These are phyloP conservation scores for Magnolia sinica DNA, from an alignment of 164 flowering plant species.

Conservation along the genomic window DNA sequence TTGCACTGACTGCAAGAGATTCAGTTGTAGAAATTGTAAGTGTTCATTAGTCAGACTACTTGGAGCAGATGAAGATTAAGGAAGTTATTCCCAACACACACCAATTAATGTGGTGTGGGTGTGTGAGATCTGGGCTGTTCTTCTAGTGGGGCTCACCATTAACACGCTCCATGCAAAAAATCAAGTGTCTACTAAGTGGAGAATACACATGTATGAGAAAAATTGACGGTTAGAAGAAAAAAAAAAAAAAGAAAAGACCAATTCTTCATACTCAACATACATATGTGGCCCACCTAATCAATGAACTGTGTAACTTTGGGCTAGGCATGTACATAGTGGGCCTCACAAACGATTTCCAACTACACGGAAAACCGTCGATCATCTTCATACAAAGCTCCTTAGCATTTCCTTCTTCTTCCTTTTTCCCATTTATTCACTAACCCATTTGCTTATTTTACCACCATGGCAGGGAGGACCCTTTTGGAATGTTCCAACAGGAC, in stretches of 20 bases:
- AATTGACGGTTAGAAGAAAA: no score
- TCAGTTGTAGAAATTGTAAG: constrained; percentile 24
- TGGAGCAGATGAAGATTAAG: not conserved
- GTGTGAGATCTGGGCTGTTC: no score
- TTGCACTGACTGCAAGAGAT: constrained; percentile 70
- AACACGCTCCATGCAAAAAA: no score
- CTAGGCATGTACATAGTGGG: not conserved
- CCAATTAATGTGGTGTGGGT: no score
- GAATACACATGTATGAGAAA: no score
- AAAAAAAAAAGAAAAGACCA: no score
- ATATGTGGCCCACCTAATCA: no score
- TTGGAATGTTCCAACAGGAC: constrained; percentile 81
- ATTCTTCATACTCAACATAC: no score
- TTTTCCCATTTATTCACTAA: not conserved
- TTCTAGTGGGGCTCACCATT: no score
- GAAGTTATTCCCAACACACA: no score
- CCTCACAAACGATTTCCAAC: not conserved
- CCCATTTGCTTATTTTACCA: not conserved
- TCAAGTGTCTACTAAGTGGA: no score
- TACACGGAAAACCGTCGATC: not conserved
- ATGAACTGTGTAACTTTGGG: no score
- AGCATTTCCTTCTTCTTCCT: not conserved
- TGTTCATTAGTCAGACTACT: not conserved
- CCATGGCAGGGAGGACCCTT: constrained; percentile 38
- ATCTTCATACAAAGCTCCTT: not conserved